Base-by-base conservation (phyloP, 805 yeast species). In the Saccharomycopsis microspora region DNA sequence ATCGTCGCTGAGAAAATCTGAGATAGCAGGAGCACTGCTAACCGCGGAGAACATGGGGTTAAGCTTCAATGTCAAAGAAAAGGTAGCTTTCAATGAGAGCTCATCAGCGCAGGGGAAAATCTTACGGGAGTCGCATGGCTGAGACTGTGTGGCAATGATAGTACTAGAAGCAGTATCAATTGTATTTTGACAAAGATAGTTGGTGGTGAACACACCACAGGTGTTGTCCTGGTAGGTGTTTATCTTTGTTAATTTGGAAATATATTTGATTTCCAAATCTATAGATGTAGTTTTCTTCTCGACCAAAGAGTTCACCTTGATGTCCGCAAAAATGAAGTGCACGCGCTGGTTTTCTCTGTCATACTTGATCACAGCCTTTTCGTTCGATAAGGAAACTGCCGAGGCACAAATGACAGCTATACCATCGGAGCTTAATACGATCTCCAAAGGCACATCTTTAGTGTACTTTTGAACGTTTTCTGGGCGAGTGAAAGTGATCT, bases 91-190 rank as follows among this genome's bases (percentile, higher is more conserved):
- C 33, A 64, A 60, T n/a, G 65, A 56, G 5, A 78, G 69, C 56
- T 82, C 88, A 60, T 84, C 93, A 8, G 83, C 57, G 56, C 82
- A 75, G 3, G 94, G 94, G 56, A 79, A 79, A 8, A 84, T 72
- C 43, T 59, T 57, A 54, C 82, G 68, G 3, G 87, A 81, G 53
- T 71, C 80, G 11, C 70, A 68, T 0, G 93, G 88, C 58, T 83
- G 89, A 40, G 78, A 70, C 57, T 85, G 93, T 1, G 93, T 81
- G 0, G 88, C 79, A 33, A 83, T 58, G 8, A 82, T 64, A 49
- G 64, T 71, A 52, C 75, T 72, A 50, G 74, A 70, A 1, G 80
- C 64, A 28, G 59, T 65, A 5, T 80, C 80, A 7, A 32, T 40
- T 30, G 30, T 11, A 27, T 28, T 39, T 54, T 76, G 77, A 19